Conservation (phyloP, 2,329 filamentous ascomycete genomes). For the Blastomyces parvus region DNA sequence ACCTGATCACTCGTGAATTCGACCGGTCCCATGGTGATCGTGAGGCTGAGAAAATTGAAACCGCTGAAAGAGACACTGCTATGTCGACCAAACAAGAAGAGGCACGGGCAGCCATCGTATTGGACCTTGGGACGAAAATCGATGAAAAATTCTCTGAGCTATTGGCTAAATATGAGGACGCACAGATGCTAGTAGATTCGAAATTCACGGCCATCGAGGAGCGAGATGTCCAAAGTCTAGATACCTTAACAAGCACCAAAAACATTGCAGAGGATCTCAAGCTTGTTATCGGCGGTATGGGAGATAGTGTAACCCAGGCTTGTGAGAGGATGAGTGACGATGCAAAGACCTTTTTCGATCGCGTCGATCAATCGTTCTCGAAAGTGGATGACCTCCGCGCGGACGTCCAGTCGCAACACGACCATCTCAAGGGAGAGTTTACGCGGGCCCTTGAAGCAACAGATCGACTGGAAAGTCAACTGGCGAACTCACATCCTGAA, state of each 20-base stretch:
- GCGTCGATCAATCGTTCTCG: slow-evolving; percentile 66
- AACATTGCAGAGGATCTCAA: slow-evolving; percentile 78
- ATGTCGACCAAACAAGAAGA: slow-evolving; percentile 52
- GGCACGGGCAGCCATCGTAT: slow-evolving; percentile 45
- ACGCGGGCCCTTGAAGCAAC: slow-evolving; percentile 64
- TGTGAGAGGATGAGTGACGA: slow-evolving; percentile 81
- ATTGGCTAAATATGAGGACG: slow-evolving; percentile 78
- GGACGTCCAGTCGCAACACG: slow-evolving; percentile 64
- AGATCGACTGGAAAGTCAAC: slow-evolving; percentile 65
- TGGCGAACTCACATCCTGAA: slow-evolving; percentile 77
- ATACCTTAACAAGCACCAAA: slow-evolving; percentile 65
- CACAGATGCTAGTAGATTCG: slow-evolving; percentile 63
- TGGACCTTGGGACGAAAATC: slow-evolving; percentile 48
- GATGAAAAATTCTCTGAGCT: slow-evolving; percentile 75
- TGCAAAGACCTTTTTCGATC: slow-evolving; percentile 73
- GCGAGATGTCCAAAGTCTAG: slow-evolving; percentile 61
- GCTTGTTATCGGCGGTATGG: slow-evolving; percentile 73
- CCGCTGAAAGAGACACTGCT: slow-evolving; percentile 51
- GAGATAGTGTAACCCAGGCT: slow-evolving; percentile 67
- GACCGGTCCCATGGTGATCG: slow-evolving; percentile 75
- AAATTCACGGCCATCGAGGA: slow-evolving; percentile 64
- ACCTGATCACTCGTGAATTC: slow-evolving; percentile 74
- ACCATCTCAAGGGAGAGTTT: slow-evolving; percentile 71
- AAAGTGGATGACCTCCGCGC: slow-evolving; percentile 65
- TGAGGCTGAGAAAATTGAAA: slow-evolving; percentile 69